phyloP scores from a whole-genome alignment of 176 grass and related monocot species.

The Paspalum notatum region DNA sequence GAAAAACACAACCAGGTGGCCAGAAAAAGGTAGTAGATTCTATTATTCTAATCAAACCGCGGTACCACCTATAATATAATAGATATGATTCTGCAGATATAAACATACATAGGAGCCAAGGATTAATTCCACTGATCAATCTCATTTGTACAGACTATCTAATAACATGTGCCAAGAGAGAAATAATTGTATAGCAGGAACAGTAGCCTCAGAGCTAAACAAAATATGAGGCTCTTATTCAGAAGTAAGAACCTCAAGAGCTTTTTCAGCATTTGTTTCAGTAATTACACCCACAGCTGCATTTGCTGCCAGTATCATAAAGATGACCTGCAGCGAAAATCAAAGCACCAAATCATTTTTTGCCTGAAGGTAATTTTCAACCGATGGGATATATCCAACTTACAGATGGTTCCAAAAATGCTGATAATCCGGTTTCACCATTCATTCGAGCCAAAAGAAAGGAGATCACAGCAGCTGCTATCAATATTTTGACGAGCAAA shows the following conservation, averaged over 20 bases:
- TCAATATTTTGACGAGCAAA: constrained; percentile 99
- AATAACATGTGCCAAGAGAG: constrained; percentile 13
- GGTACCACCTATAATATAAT: constrained; percentile 4
- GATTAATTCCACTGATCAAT: constrained; percentile 35
- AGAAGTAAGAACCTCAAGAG: constrained; percentile 74
- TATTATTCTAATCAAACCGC: not conserved
- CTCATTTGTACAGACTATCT: constrained; percentile 12
- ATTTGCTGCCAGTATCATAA: constrained; percentile 98
- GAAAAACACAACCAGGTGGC: not conserved
- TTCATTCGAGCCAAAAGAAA: constrained; percentile 94
- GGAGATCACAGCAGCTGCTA: constrained; percentile 86
- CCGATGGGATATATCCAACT: constrained; percentile 37
- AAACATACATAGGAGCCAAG: constrained; percentile 14
- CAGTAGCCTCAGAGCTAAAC: constrained; percentile 6
- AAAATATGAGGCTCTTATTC: constrained; percentile 7
- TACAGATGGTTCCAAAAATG: constrained; percentile 99
- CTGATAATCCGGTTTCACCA: constrained; percentile 81
- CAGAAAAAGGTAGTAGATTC: constrained; percentile 1
- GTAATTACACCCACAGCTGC: constrained; percentile 97
- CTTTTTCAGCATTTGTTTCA: constrained; percentile 99
- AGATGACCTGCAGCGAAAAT: constrained; percentile 70
- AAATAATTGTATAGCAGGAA: constrained; percentile 33
- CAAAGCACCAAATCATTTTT: not conserved
- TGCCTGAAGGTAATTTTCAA: constrained; percentile 37
- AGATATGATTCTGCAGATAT: constrained; percentile 10